Evolutionary conservation across 495 filamentous ascomycete genomes (phyloP).

Genomic region (Neurospora sp.): DNA sequence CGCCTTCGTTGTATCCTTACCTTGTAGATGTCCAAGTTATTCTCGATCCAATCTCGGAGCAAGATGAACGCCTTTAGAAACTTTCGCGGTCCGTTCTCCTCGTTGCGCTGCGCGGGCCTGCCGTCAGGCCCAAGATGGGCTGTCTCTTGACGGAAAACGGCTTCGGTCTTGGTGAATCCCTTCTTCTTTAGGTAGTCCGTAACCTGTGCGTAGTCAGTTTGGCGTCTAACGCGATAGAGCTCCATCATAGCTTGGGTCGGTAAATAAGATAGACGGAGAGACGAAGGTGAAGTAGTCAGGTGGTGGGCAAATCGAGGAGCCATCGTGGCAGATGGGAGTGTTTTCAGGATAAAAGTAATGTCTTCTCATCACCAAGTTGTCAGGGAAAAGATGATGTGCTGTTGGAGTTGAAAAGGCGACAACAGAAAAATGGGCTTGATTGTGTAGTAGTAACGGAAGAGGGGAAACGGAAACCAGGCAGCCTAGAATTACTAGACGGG

Average conservation of each 20-base stretch:
- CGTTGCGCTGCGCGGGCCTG: slow-evolving; percentile 50
- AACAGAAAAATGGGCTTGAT: background rate
- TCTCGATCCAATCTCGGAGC: slow-evolving; percentile 72
- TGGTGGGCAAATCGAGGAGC: background rate
- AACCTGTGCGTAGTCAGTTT: slow-evolving; percentile 43
- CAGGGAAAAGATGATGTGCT: background rate
- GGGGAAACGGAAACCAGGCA: background rate
- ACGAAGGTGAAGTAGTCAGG: background rate
- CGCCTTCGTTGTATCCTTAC: slow-evolving; percentile 27
- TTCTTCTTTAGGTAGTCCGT: slow-evolving; percentile 96
- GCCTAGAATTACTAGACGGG: background rate
- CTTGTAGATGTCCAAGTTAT: slow-evolving; percentile 88
- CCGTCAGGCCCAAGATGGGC: slow-evolving; percentile 64
- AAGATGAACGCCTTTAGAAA: slow-evolving; percentile 65
- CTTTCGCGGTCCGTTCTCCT: slow-evolving; percentile 63
- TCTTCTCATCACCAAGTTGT: background rate
- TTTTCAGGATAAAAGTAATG: background rate
- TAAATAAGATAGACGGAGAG: background rate
- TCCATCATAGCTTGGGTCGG: background rate
- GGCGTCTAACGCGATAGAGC: background rate
- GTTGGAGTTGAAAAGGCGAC: background rate
- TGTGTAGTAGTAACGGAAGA: background rate
- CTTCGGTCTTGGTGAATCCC: slow-evolving; percentile 86
- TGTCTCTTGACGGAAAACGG: slow-evolving; percentile 85
- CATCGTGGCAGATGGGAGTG: background rate